A percentile compares a stretch with the other conserved stretches of the same genome.
These are phyloP conservation scores for Botryococcus braunii DNA, from an alignment of 163 green algal species.

Conservation along the genomic window DNA sequence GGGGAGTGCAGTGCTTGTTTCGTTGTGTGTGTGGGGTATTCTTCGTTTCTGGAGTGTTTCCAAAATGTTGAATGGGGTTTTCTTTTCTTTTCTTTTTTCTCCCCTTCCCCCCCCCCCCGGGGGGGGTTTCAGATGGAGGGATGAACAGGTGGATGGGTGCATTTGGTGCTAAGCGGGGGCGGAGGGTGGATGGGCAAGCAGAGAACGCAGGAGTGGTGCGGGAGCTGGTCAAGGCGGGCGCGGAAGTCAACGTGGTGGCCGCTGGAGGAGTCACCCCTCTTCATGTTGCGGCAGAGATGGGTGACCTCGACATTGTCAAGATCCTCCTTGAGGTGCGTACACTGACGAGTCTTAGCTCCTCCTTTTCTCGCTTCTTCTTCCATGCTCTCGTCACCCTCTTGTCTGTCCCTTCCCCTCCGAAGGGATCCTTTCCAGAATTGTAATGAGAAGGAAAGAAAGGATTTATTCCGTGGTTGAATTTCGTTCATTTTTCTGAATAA, in stretches of 20 bases:
- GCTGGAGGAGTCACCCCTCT: slow-evolving; percentile 33
- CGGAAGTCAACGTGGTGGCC: slow-evolving; percentile 20
- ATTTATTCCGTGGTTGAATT: too few species aligned
- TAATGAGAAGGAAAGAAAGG: too few species aligned
- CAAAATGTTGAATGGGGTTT: too few species aligned
- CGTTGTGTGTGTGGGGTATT: too few species aligned
- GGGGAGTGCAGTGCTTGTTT: too few species aligned
- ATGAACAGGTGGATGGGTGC: too few species aligned
- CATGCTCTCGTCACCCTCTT: neutral
- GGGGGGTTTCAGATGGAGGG: too few species aligned
- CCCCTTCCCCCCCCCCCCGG: too few species aligned
- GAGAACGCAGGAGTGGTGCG: slow-evolving; percentile 13
- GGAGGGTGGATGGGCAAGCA: slow-evolving; percentile 7
- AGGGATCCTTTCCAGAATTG: neutral
- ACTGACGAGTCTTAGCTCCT: neutral
- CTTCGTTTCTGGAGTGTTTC: too few species aligned
- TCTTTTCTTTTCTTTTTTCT: too few species aligned
- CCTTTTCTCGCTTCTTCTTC: neutral
- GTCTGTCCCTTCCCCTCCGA: neutral
- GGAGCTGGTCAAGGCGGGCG: slow-evolving; percentile 15
- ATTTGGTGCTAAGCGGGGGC: neutral
- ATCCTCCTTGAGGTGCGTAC: slow-evolving; percentile 30
- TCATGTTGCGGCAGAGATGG: slow-evolving; percentile 40
- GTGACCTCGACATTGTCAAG: slow-evolving; percentile 15
- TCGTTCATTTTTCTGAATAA: too few species aligned